These are phyloP conservation scores for Fusarium sp. DNA, from an alignment of 2,329 filamentous ascomycete species.

Conservation along the genomic window DNA sequence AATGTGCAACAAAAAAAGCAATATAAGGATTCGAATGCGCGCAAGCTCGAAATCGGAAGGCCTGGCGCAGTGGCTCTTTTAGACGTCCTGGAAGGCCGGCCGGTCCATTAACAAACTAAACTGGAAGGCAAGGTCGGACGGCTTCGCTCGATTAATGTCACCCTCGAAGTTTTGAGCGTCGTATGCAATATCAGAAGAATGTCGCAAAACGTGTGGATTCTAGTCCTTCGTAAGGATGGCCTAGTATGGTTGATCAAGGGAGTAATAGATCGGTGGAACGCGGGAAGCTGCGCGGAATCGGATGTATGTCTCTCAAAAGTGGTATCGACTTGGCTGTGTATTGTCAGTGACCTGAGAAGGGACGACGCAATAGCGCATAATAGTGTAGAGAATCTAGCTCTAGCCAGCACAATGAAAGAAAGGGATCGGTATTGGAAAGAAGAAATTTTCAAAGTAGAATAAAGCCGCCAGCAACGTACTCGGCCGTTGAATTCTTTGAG, in stretches of 20 bases:
- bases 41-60: conserved; percentile 27
- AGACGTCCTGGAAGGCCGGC: conserved; percentile 31
- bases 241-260: conserved; percentile 32
- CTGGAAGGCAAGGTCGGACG: conserved; percentile 7
- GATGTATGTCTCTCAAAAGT: conserved; percentile 24
- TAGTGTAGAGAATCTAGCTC: conserved; percentile 14
- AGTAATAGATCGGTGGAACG: conserved; percentile 32
- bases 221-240: conserved; percentile 18
- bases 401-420: conserved; percentile 19
- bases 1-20: conserved; percentile 8
- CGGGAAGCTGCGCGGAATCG: conserved; percentile 28
- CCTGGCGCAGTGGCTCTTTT: conserved; percentile 35
- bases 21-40: conserved; percentile 22
- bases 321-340: conserved; percentile 31
- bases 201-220: conserved; percentile 18
- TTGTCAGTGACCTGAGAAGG: conserved; percentile 32
- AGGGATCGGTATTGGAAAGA: conserved; percentile 14
- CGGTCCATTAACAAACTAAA: conserved; percentile 44
- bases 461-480: conserved; percentile 35
- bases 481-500: conserved; percentile 31
- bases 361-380: conserved; percentile 21
- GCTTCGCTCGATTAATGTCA: conserved; percentile 30
- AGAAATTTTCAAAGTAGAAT: conserved; percentile 6
- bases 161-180: not conserved
- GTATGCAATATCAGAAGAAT: not conserved